Evolutionary conservation across 2,329 filamentous ascomycete species (phyloP), one percentile per base, ranked within the genome.

Genomic region (Ophiostoma fasciatum): DNA sequence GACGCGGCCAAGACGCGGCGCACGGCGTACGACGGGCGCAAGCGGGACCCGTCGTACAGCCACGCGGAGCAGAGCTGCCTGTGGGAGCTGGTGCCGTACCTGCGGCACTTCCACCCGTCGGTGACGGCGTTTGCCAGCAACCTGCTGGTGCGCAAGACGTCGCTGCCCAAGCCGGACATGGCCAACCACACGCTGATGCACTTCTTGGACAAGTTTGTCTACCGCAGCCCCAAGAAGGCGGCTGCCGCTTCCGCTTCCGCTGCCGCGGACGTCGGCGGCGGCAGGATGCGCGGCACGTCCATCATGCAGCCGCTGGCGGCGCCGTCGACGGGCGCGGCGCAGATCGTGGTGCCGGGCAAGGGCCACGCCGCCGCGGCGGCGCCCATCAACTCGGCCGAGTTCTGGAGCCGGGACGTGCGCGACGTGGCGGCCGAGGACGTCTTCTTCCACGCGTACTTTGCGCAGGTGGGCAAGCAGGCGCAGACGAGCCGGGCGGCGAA

Each of bases 401-500:
- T 98, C 66, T 94, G 85, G 83, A 78, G 78, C 50, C 84, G 83
- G 71, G 87, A 84, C 61, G 67, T 71, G n/a, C 78, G 84, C 44
- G 78, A 96, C 36, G 79, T 98, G 30, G 77, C 81, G 4, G 83
- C 77, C 1, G 87, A 98, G 46, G 90, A 98, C 53, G 82, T 85
- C 27, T 98, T 98, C 72, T 98, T 98, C 72, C 90, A 98, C 57
- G 78, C 84, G 46, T 98, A 98, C 71, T 98, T 98, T 60, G 78
- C 74, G 41, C 72, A 78, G 42, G 60, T 82, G 37, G 74, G 75
- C 43, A 84, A 76, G 56, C 61, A 66, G 34, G 54, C 55, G 38
- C 71, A 78, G 52, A 60, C 63, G 10, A 59, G 64, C 46, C 68
- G 64, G 48, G 66, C 67, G 48, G 63, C 66, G 45, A 70, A 66